Conservation (phyloP, 2,329 filamentous ascomycete genomes). For the Dactylellina cionopaga region DNA sequence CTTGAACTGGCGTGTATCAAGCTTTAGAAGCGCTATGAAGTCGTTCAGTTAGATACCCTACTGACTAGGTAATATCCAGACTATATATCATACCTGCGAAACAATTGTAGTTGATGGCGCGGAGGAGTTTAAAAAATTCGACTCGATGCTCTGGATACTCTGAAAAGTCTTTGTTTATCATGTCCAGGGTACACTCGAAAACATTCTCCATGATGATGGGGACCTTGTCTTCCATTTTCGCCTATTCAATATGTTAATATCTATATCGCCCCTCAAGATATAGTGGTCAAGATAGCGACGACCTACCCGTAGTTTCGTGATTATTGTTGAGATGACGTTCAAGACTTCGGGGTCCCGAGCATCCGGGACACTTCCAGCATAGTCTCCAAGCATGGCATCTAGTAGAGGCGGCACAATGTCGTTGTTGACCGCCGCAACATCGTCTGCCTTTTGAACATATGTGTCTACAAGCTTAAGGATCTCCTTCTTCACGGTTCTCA, state of each 20-base stretch:
- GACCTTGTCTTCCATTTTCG: slow-evolving; percentile 96
- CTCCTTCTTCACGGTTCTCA: slow-evolving; percentile 99
- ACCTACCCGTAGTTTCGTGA: slow-evolving; percentile 93
- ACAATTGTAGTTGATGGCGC: slow-evolving; percentile 95
- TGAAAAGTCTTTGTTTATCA: slow-evolving; percentile 99
- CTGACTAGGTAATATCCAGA: background rate
- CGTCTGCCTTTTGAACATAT: slow-evolving; percentile 97
- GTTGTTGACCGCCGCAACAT: slow-evolving; percentile 88
- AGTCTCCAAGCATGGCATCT: slow-evolving; percentile 92
- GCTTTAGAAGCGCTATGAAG: slow-evolving; percentile 78
- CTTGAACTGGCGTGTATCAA: slow-evolving; percentile 97
- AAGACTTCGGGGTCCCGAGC: slow-evolving; percentile 95
- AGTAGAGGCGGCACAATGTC: slow-evolving; percentile 96
- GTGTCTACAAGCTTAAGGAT: slow-evolving; percentile 98
- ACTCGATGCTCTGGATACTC: slow-evolving; percentile 98
- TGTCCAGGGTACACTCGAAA: slow-evolving; percentile 96
- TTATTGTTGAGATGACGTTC: slow-evolving; percentile 97
- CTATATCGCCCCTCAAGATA: background rate
- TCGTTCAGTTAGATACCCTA: background rate
- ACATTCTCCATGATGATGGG: slow-evolving; percentile 98
- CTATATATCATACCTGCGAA: slow-evolving; percentile 75
- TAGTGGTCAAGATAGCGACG: slow-evolving; percentile 61
- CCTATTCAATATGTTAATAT: slow-evolving; percentile 12
- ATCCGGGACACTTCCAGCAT: slow-evolving; percentile 95
- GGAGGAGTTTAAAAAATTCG: slow-evolving; percentile 97